A percentile compares a stretch with the other conserved stretches of the same genome.
phyloP scores from a whole-genome alignment of 2,329 filamentous ascomycete genomes.

The Teratosphaeriaceae sp. region DNA sequence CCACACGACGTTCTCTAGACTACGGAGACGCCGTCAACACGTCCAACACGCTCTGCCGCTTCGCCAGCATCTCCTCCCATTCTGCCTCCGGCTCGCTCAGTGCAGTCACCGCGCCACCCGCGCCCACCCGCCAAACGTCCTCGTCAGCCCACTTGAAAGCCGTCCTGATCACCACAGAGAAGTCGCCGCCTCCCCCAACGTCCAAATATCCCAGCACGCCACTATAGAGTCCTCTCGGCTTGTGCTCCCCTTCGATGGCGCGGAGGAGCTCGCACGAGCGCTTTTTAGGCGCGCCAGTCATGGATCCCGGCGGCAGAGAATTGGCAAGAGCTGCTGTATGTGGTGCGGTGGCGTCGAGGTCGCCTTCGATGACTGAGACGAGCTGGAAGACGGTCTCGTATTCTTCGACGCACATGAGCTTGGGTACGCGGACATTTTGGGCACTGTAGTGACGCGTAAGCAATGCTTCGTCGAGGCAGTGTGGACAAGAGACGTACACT shows the following conservation, averaged over 20 bases:
- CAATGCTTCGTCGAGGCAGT: background rate
- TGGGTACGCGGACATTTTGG: conserved; percentile 62
- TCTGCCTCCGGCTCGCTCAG: conserved; percentile 75
- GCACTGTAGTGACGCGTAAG: background rate
- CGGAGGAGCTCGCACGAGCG: conserved; percentile 78
- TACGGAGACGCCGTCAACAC: conserved; percentile 13
- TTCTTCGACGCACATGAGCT: conserved; percentile 81
- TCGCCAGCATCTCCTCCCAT: conserved; percentile 73
- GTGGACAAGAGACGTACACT: conserved; percentile 48
- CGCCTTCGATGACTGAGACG: conserved; percentile 77
- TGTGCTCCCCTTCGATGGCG: conserved; percentile 53
- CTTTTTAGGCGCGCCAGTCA: conserved; percentile 96
- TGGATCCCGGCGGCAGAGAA: conserved; percentile 81
- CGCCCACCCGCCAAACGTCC: conserved; percentile 69
- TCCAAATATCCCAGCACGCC: conserved; percentile 89
- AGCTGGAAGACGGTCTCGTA: conserved; percentile 89
- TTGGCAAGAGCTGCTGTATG: conserved; percentile 71
- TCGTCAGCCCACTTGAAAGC: conserved; percentile 61
- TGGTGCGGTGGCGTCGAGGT: conserved; percentile 43
- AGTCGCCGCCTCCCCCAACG: conserved; percentile 76
- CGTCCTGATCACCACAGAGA: conserved; percentile 84
- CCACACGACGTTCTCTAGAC: background rate
- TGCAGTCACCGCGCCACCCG: conserved; percentile 83
- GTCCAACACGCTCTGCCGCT: conserved; percentile 29
- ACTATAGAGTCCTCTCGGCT: conserved; percentile 70